Percentiles rank a stretch among this genome's conserved stretches.
Conservation (phyloP, 768 basidiomycete species). For the Xanthoconium stramineum region DNA sequence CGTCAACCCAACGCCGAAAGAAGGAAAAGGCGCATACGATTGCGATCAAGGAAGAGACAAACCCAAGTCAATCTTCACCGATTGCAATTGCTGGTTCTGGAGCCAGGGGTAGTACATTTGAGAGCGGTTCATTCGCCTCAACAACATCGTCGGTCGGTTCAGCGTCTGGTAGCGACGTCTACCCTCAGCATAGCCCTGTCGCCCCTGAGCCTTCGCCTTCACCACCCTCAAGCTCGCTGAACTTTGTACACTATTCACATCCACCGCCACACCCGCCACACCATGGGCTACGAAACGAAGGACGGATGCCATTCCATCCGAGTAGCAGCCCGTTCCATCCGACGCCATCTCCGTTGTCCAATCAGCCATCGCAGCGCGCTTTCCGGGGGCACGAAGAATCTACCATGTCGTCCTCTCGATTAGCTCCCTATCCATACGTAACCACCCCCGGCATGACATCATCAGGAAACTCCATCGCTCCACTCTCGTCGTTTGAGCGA, state of each 20-base stretch:
- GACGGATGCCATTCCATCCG: conserved; percentile 27
- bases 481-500: conserved; percentile 50
- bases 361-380: conserved; percentile 30
- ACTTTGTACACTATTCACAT: conserved; percentile 57
- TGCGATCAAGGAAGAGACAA: conserved; percentile 26
- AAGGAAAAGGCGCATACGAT: conserved; percentile 46
- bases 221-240: conserved; percentile 54
- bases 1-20: conserved; percentile 54
- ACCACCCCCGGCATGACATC: conserved; percentile 39
- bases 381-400: conserved; percentile 37
- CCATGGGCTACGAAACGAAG: conserved; percentile 31
- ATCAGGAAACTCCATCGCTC: conserved; percentile 24
- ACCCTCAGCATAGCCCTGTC: conserved; percentile 44
- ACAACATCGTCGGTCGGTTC: conserved; percentile 50
- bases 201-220: conserved; percentile 56
- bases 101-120: conserved; percentile 45
- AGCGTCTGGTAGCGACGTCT: conserved; percentile 56
- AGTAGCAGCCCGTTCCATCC: conserved; percentile 31
- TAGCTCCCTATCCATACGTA: conserved; percentile 32
- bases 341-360: conserved; percentile 42
- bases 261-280: conserved; percentile 35
- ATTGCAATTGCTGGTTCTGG: conserved; percentile 46
- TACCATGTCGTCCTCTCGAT: conserved; percentile 37
- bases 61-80: conserved; percentile 27
- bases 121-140: conserved; percentile 46